These are phyloP conservation scores for Astrothelium macrocarpum DNA, from an alignment of 495 filamentous ascomycete genomes.

Conservation along the genomic window DNA sequence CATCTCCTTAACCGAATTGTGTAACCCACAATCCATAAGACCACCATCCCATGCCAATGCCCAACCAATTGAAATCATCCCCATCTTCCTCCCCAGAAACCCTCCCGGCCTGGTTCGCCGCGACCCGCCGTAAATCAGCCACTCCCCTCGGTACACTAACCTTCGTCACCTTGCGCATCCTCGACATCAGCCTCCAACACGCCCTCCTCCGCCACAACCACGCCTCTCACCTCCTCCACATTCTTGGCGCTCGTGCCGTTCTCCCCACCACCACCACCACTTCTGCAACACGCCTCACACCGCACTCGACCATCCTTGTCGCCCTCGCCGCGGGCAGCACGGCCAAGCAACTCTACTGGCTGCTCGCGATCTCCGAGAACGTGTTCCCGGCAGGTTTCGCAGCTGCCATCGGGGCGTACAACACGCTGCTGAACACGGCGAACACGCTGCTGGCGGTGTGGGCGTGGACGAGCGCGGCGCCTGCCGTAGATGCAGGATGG, in stretches of 20 bases:
- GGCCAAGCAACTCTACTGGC: conserved; percentile 17
- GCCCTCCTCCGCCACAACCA: background rate
- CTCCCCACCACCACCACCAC: background rate
- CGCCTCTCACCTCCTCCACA: background rate
- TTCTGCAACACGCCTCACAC: background rate
- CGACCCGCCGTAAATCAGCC: background rate
- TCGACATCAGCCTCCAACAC: conserved; percentile 3
- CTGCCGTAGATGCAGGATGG: background rate
- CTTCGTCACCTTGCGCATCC: conserved; percentile 1
- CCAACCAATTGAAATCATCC: background rate
- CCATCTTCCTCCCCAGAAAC: background rate
- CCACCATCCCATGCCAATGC: background rate
- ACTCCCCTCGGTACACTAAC: background rate
- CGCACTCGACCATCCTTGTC: conserved; percentile 7
- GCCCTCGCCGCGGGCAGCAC: conserved; percentile 11
- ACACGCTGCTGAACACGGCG: conserved; percentile 13
- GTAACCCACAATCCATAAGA: no score
- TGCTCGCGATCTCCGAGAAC: conserved; percentile 1
- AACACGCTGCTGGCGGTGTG: conserved; percentile 14
- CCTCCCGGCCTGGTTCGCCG: background rate
- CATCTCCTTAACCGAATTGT: no score
- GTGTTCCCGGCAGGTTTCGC: conserved; percentile 5
- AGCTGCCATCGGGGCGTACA: conserved; percentile 4
- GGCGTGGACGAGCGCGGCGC: conserved; percentile 6
- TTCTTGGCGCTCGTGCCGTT: background rate